Evolutionary conservation across 495 filamentous ascomycete species (phyloP).

Genomic region (Penicillium daleae): DNA sequence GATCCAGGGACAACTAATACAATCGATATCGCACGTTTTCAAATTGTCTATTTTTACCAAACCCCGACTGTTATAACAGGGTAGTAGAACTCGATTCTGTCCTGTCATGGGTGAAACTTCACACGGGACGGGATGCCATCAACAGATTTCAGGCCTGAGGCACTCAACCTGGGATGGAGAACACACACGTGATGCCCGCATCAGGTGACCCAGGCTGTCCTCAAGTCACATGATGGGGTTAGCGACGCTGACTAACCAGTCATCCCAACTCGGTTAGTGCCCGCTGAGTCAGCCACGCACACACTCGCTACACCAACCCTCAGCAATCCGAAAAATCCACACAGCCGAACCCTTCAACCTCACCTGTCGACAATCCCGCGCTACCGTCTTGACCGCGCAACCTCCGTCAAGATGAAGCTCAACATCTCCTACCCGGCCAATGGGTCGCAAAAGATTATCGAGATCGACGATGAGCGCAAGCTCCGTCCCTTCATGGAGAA

Average conservation of each 20-base stretch:
- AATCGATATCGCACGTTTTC: too few species aligned
- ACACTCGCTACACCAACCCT: slow-evolving; percentile 38
- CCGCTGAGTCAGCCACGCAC: slow-evolving; percentile 35
- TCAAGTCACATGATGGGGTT: slow-evolving; percentile 23
- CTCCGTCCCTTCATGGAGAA: slow-evolving; percentile 85
- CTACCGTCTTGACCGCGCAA: slow-evolving; percentile 58
- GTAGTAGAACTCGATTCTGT: too few species aligned
- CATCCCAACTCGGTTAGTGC: slow-evolving; percentile 25
- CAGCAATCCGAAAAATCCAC: slow-evolving; percentile 39
- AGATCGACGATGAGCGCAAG: slow-evolving; percentile 97
- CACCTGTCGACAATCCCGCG: slow-evolving; percentile 54
- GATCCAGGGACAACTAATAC: too few species aligned
- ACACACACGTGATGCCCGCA: neutral
- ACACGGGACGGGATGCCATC: too few species aligned
- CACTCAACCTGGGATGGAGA: too few species aligned
- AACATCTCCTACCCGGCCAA: slow-evolving; percentile 99
- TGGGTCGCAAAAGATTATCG: slow-evolving; percentile 98
- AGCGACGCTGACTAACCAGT: slow-evolving; percentile 21
- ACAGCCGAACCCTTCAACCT: slow-evolving; percentile 42
- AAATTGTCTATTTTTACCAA: too few species aligned
- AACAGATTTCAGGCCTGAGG: neutral
- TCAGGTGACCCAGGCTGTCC: slow-evolving; percentile 10
- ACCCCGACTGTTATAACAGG: too few species aligned
- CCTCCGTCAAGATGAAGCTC: slow-evolving; percentile 77
- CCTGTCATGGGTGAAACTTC: too few species aligned